Evolutionary conservation across 441 rosid genomes (phyloP), one percentile per base, ranked within the genome.

Genomic region (Bruguiera hainesii): DNA sequence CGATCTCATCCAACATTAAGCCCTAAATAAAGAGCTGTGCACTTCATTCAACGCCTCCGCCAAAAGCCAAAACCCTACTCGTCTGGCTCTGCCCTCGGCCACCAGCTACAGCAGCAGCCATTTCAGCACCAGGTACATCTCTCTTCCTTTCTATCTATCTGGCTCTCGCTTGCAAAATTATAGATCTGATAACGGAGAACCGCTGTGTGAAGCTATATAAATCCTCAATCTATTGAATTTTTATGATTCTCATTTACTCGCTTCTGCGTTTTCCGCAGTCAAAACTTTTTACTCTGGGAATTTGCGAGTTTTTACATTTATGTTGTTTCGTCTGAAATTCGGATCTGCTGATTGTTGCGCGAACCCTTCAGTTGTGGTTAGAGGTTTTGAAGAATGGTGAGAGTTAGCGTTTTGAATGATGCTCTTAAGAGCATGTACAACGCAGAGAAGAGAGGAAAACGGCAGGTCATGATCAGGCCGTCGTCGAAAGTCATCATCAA

Each of bases 371-470:
- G 0, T 2, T 13, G 37, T 35, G 23, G 60, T 28, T 25, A 21
- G 19, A 21, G 16, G 19, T 56, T 56, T 49, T 19, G 53, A 49
- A 71, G 65, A 65, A 85, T 85, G 90, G 88, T 85, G 82, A 81
- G 87, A 68, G 83, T 85, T 28, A 85, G 90, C 25, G 88, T 85
- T 55, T 62, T 85, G 83, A 85, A 85, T 64, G 90, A 85, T 70
- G 89, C 89, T 55, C 81, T 85, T 18, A 85, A 85, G 80, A 78
- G 89, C 81, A 85, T 85, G 87, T 83, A 82, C 71, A 83, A 85
- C 70, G 87, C 89, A 0, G 89, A 85, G 76, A 85, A 85, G 66
- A 58, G 80, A 42, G 89, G 87, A 9, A 83, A 85, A 70, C 75
- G 90, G 0, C 90, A 85, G 77, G 87, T 77, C 72, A 81, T 85